Conservation (phyloP, 306 rosid genomes). For the Ormosia emarginata region DNA sequence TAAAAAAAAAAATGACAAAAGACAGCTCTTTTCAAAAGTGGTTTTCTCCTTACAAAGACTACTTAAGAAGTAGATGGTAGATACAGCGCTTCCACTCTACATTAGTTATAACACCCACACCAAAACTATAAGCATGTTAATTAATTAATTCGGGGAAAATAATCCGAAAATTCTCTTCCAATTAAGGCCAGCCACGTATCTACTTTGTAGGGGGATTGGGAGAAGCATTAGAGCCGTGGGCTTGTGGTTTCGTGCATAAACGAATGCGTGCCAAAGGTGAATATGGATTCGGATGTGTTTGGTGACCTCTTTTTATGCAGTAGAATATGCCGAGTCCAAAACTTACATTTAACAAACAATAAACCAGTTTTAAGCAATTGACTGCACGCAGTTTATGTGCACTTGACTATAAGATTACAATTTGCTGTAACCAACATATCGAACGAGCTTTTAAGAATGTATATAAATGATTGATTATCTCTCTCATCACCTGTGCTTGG, state of each 20-base stretch:
- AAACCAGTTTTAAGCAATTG: slow-evolving; percentile 17
- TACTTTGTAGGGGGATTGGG: not conserved
- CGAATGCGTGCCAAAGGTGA: slow-evolving; percentile 47
- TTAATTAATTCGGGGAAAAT: not conserved
- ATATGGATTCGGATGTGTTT: slow-evolving; percentile 18
- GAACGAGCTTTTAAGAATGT: not conserved
- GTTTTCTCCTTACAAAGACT: not conserved
- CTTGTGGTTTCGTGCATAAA: slow-evolving; percentile 40
- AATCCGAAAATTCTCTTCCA: not conserved
- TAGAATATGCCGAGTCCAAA: not conserved
- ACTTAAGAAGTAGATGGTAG: slow-evolving; percentile 36
- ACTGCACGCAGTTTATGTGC: slow-evolving; percentile 14
- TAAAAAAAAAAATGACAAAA: not conserved
- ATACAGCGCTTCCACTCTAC: slow-evolving; percentile 34
- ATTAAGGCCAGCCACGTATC: slow-evolving; percentile 17
- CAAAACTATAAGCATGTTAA: slow-evolving; percentile 31
- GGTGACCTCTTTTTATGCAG: slow-evolving; percentile 25
- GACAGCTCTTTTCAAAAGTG: not conserved
- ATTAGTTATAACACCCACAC: slow-evolving; percentile 63
- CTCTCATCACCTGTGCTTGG: not conserved
- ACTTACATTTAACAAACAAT: not conserved
- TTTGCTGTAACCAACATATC: slow-evolving; percentile 29
- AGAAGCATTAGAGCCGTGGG: not conserved
- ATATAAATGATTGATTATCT: not conserved
- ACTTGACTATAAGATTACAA: slow-evolving; percentile 2